Percentiles rank a stretch among this genome's conserved stretches.
Evolutionary conservation across 257 asterid genomes (phyloP).

Genomic region (Nicotiana tomentosiformis): DNA sequence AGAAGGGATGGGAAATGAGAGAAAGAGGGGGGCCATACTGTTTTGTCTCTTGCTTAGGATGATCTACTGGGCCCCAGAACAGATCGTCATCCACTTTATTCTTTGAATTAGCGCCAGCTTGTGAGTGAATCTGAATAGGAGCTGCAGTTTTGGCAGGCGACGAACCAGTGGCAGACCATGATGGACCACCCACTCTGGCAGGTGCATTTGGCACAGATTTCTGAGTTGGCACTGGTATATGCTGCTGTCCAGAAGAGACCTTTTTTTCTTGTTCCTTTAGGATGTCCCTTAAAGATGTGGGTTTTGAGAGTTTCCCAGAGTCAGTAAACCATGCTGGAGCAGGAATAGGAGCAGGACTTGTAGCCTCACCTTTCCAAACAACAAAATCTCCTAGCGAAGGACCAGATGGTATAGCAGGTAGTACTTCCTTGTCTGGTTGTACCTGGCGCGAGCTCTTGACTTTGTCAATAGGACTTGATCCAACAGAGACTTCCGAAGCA

Average conservation of each 20-base stretch:
- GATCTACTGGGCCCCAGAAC: slow-evolving; percentile 92
- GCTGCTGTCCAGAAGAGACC: slow-evolving; percentile 31
- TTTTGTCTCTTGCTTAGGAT: slow-evolving; percentile 62
- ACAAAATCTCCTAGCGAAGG: slow-evolving; percentile 96
- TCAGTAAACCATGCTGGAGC: slow-evolving; percentile 91
- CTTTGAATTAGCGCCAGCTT: slow-evolving; percentile 41
- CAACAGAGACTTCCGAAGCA: slow-evolving; percentile 43
- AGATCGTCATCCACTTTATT: slow-evolving; percentile 76
- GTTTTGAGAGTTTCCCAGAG: slow-evolving; percentile 55
- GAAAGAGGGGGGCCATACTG: slow-evolving; percentile 43
- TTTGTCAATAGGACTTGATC: slow-evolving; percentile 58
- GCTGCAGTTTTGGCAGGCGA: slow-evolving; percentile 70
- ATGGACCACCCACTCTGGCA: slow-evolving; percentile 50
- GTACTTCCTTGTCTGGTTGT: slow-evolving; percentile 67
- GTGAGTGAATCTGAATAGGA: slow-evolving; percentile 40
- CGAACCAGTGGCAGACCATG: slow-evolving; percentile 55
- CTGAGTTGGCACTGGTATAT: slow-evolving; percentile 50
- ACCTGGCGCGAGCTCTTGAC: slow-evolving; percentile 46
- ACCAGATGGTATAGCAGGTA: slow-evolving; percentile 74
- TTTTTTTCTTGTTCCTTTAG: slow-evolving; percentile 77
- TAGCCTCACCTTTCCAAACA: slow-evolving; percentile 75
- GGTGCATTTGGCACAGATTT: slow-evolving; percentile 54
- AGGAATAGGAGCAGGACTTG: slow-evolving; percentile 40
- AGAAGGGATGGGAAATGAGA: neutral
- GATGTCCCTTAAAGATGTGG: slow-evolving; percentile 86